Base-by-base conservation (phyloP, 208 protist genomes). In the Leishmania lainsoni region DNA sequence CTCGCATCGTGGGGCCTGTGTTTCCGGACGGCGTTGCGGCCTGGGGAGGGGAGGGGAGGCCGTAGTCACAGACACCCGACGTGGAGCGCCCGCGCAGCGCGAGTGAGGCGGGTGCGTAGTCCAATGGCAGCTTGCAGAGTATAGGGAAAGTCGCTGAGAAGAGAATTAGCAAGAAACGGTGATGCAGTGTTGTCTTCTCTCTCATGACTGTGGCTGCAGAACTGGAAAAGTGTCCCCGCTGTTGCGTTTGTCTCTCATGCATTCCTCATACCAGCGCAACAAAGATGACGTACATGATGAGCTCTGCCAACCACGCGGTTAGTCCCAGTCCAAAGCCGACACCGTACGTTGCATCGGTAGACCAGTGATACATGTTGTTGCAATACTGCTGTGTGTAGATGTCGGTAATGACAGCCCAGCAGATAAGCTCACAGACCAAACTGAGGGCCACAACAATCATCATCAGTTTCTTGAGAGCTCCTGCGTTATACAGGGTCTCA, bases 321-420 rank as follows among this genome's bases (percentile, higher is more conserved):
- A 97, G 51, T 5, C 86, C 81, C 12, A 97, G 75, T 17, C 87
- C 89, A 75, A 97, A 97, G 35, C 93, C 93, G 2, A 86, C 84
- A 39, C 93, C 93, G 81, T 94, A 97, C 12, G 89, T 90, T 20
- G 61, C 63, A 51, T 8, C 6, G 10, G n/a, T 75, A 29, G 71
- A 85, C 39, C 56, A 75, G 14, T 73, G 49, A 20, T 76, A 85
- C 3, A 81, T 74, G 32, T 80, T 42, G n/a, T 92, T 83, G 74
- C 92, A 94, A n/a, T 83, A 86, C 12, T 77, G 81, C 9, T 72
- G 56, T 17, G 59, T 76, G 49, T 89, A 79, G 12, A 93, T 65
- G 74, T 77, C 83, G 0, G 87, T 86, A 20, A 94, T 90, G 26
- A 94, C 78, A 8, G 83, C 71, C 89, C 91, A 96, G 63, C 76